phyloP scores from a whole-genome alignment of 495 filamentous ascomycete species.

The Hamigera avellanea region DNA sequence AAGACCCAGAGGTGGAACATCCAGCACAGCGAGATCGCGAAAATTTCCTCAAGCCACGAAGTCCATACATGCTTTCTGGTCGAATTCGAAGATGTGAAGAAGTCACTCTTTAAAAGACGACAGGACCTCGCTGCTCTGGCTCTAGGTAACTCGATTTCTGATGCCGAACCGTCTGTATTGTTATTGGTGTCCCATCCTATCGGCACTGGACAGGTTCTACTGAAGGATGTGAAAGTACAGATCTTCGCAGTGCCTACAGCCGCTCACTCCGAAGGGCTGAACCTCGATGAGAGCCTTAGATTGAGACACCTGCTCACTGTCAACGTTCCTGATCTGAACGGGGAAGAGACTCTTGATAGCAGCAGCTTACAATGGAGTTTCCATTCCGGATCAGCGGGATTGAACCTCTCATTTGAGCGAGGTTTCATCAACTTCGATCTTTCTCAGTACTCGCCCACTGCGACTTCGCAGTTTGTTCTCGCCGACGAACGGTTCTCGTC shows the following conservation, averaged over 20 bases:
- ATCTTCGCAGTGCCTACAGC: constrained; percentile 30
- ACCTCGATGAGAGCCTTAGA: constrained; percentile 22
- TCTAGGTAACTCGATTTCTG: constrained; percentile 17
- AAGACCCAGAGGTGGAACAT: constrained; percentile 31
- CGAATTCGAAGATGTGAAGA: constrained; percentile 35
- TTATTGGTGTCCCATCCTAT: constrained; percentile 29
- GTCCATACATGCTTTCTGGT: constrained; percentile 30
- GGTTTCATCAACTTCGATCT: constrained; percentile 35
- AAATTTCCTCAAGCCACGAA: constrained; percentile 17
- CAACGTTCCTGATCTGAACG: constrained; percentile 20
- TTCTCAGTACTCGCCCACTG: constrained; percentile 31
- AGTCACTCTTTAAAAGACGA: constrained; percentile 29
- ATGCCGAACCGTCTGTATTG: constrained; percentile 25
- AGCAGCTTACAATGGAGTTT: constrained; percentile 30
- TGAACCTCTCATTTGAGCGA: constrained; percentile 31
- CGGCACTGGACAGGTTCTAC: constrained; percentile 13
- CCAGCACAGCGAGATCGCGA: constrained; percentile 26
- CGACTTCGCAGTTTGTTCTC: constrained; percentile 31
- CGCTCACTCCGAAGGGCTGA: constrained; percentile 4
- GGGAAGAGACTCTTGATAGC: constrained; percentile 13
- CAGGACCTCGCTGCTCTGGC: constrained; percentile 32
- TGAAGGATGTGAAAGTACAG: constrained; percentile 28
- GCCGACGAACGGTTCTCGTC: constrained; percentile 29
- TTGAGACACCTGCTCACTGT: constrained; percentile 29
- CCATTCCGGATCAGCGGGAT: constrained; percentile 29